Conservation (phyloP, 148 eudicot species). For the Fagopyrum tataricum region DNA sequence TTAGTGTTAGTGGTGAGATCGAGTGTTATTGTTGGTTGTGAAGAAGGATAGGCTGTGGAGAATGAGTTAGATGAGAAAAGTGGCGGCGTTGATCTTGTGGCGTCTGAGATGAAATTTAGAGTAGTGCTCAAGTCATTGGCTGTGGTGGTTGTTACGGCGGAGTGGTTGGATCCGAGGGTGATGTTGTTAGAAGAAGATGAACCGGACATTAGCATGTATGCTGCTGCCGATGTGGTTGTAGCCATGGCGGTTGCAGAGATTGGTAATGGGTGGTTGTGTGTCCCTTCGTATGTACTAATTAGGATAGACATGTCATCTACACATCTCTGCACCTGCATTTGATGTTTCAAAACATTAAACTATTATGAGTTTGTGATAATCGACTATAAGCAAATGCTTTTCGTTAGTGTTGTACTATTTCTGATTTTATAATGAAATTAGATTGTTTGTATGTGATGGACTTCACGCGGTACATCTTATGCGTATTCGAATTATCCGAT, state of each 20-base stretch:
- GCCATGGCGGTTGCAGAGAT: conserved; percentile 76
- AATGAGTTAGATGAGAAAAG: conserved; percentile 31
- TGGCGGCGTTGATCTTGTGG: conserved; percentile 30
- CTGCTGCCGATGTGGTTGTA: conserved; percentile 73
- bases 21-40: conserved; percentile 63
- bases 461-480: no score
- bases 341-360: not conserved
- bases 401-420: no score
- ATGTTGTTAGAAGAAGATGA: conserved; percentile 46
- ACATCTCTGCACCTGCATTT: conserved; percentile 62
- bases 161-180: not conserved
- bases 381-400: no score
- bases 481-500: no score
- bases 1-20: conserved; percentile 48
- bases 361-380: not conserved
- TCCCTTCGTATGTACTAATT: conserved; percentile 77
- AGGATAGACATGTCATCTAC: conserved; percentile 58
- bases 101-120: conserved; percentile 27
- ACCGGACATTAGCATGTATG: conserved; percentile 62
- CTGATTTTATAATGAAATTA: no score
- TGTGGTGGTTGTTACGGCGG: conserved; percentile 10
- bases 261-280: conserved; percentile 71
- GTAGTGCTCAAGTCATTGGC: conserved; percentile 26
- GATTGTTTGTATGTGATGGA: no score
- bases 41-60: conserved; percentile 25